phyloP scores from a whole-genome alignment of 345 rosid genomes.

The Populus nigra region DNA sequence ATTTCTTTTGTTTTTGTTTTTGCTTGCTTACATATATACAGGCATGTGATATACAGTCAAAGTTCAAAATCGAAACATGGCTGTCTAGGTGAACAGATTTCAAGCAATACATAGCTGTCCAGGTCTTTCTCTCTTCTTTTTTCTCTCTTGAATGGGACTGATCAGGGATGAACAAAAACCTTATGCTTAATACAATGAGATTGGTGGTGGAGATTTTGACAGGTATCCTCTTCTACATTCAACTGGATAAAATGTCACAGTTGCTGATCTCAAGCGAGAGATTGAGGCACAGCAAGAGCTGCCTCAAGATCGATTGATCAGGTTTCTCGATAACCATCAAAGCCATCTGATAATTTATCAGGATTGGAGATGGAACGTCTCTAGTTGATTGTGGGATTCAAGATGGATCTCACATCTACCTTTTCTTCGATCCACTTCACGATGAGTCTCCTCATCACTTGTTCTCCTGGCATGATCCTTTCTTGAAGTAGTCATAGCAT shows the following conservation, averaged over 20 bases:
- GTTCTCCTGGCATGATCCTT: not conserved
- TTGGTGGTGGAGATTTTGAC: constrained; percentile 68
- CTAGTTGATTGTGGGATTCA: constrained; percentile 47
- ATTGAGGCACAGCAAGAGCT: constrained; percentile 43
- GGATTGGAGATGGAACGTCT: constrained; percentile 36
- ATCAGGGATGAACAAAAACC: too few relatives aligned
- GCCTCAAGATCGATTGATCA: constrained; percentile 50
- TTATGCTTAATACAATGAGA: constrained; percentile 36
- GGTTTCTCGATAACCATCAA: constrained; percentile 30
- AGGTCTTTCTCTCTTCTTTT: too few relatives aligned
- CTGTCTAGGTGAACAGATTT: too few relatives aligned
- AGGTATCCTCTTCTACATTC: constrained; percentile 47
- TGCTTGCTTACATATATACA: too few relatives aligned
- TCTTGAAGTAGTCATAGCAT: not conserved
- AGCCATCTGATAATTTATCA: constrained; percentile 10
- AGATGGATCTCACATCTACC: constrained; percentile 58
- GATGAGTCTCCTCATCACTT: constrained; percentile 13
- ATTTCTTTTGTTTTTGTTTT: too few relatives aligned
- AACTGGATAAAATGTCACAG: constrained; percentile 48
- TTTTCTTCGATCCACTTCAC: constrained; percentile 42
- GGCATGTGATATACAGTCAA: too few relatives aligned
- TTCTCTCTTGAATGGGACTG: too few relatives aligned
- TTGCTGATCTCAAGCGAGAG: constrained; percentile 53
- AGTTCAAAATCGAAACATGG: too few relatives aligned
- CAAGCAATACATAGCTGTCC: too few relatives aligned